Percentiles rank a stretch among this genome's conserved stretches.
Evolutionary conservation across 176 grass and related monocot species (phyloP).

Genomic region (Pontederia paniculata): DNA sequence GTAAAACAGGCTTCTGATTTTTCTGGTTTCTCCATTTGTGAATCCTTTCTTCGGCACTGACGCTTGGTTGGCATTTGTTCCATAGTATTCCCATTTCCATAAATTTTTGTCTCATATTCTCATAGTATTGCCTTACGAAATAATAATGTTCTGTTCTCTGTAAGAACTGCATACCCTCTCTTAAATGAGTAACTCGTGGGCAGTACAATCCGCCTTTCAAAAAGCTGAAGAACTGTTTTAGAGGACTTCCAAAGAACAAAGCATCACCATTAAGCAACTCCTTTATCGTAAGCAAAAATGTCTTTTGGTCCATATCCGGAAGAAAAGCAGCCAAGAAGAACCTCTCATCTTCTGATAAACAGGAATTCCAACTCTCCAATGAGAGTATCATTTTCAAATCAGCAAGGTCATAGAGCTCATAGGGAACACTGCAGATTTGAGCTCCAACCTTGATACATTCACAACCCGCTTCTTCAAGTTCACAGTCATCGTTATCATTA

Average conservation of each 20-base stretch:
- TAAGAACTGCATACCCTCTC: constrained; percentile 39
- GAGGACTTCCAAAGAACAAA: constrained; percentile 67
- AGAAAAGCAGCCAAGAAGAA: constrained; percentile 46
- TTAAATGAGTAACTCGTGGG: constrained; percentile 46
- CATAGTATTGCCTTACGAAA: constrained; percentile 50
- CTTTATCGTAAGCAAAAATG: constrained; percentile 40
- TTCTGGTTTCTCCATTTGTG: constrained; percentile 25
- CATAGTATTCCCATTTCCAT: constrained; percentile 31
- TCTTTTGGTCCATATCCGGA: constrained; percentile 60
- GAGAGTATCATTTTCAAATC: constrained; percentile 53
- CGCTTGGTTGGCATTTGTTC: constrained; percentile 19
- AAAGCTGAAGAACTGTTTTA: constrained; percentile 30
- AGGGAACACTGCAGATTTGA: constrained; percentile 59
- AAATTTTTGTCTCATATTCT: constrained; percentile 44
- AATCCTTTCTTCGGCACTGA: constrained; percentile 34
- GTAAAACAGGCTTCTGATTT: constrained; percentile 25
- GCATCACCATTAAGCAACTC: constrained; percentile 42
- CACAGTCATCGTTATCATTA: constrained; percentile 40
- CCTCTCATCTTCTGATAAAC: constrained; percentile 74
- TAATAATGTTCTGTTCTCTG: constrained; percentile 53
- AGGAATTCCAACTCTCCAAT: constrained; percentile 68
- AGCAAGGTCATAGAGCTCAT: constrained; percentile 61
- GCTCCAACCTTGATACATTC: constrained; percentile 41
- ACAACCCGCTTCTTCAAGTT: constrained; percentile 41
- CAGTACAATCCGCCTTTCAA: constrained; percentile 72